Conservation (phyloP, 1,284 basidiomycete genomes). For the Rhodotorula sp. region DNA sequence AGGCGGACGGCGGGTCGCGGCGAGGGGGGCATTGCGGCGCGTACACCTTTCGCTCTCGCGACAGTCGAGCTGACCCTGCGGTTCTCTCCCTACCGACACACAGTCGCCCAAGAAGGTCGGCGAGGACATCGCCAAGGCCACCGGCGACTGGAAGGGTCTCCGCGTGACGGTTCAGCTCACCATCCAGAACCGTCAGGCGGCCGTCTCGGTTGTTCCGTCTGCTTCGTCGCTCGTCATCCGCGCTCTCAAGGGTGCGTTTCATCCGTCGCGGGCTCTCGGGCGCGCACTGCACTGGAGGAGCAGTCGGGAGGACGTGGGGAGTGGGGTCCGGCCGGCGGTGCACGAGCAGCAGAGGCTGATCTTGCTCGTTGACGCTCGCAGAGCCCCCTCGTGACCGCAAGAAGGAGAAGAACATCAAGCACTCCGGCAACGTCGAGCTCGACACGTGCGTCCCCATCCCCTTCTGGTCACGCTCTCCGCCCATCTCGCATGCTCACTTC, state of each 20-base stretch:
- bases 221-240: conserved; percentile 98
- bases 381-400: conserved; percentile 99
- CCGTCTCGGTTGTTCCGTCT: conserved; percentile 94
- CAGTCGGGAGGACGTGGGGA: not conserved
- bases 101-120: conserved; percentile 99
- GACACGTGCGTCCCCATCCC: conserved; percentile 60
- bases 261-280: not conserved
- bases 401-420: conserved; percentile 99
- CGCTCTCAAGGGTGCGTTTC: conserved; percentile 83
- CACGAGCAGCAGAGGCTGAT: too few relatives aligned
- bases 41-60: not conserved
- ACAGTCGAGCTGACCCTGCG: conserved; percentile 1
- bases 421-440: conserved; percentile 90
- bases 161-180: conserved; percentile 98
- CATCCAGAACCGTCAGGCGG: conserved; percentile 99
- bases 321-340: not conserved
- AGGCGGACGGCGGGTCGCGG: not conserved
- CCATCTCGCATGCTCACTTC: not conserved
- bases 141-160: conserved; percentile 98
- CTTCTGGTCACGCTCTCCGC: not conserved
- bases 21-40: not conserved
- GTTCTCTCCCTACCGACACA: conserved; percentile 49
- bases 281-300: not conserved
- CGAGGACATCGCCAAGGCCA: conserved; percentile 99
- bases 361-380: conserved; percentile 50